phyloP scores from a whole-genome alignment of 2,329 filamentous ascomycete genomes.

The Zymoseptoria passerinii region DNA sequence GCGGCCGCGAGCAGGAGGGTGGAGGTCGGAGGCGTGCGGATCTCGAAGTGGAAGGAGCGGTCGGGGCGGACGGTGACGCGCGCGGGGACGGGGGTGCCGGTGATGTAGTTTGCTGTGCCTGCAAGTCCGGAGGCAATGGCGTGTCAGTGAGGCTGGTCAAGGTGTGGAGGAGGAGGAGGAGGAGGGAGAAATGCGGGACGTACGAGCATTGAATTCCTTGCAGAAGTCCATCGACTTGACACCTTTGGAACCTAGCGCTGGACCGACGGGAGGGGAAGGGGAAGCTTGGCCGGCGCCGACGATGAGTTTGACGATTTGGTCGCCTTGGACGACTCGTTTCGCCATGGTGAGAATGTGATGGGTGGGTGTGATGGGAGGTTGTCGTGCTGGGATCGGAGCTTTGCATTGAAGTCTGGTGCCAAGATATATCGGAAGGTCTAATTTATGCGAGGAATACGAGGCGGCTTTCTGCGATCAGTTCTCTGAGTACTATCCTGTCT shows the following conservation, averaged over 20 bases:
- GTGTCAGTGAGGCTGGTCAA: constrained; percentile 2
- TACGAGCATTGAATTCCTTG: constrained; percentile 20
- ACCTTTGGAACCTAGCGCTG: constrained; percentile 91
- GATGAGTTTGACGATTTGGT: constrained; percentile 92
- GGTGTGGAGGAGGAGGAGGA: neutral
- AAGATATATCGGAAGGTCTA: neutral
- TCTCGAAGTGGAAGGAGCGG: constrained; percentile 83
- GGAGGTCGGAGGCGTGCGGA: constrained; percentile 85
- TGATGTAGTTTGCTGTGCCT: constrained; percentile 69
- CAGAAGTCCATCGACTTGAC: constrained; percentile 72
- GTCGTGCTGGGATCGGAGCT: neutral
- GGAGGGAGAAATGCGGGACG: neutral
- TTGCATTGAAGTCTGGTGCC: neutral
- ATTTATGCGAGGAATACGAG: neutral
- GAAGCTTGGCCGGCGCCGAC: constrained; percentile 93
- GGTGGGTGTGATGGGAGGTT: neutral
- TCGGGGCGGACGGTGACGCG: constrained; percentile 88
- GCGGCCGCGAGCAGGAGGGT: constrained; percentile 81
- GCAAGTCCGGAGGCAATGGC: no score
- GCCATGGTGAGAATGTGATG: constrained; percentile 36
- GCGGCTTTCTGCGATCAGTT: neutral
- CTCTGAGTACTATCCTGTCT: no score
- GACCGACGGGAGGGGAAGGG: constrained; percentile 91
- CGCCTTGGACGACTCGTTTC: constrained; percentile 42
- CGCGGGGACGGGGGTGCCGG: constrained; percentile 81